Base-by-base conservation (phyloP, 331 rosid species). In the Ulmus americana region DNA sequence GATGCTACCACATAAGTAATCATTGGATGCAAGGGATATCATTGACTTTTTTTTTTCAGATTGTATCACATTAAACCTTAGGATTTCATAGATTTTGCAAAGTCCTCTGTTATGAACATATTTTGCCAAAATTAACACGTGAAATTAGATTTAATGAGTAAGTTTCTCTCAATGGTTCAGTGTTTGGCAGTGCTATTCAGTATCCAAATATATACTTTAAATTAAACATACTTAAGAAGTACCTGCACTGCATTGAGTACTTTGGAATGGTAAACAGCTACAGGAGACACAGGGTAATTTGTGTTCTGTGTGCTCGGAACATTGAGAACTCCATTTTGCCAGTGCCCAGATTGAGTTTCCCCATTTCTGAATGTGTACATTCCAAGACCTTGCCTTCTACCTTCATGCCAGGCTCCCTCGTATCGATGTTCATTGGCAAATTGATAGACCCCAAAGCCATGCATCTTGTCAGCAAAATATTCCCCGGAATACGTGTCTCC, bases 351-450 rank as follows among this genome's bases (percentile, higher is more conserved):
- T 82, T 87, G 98, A 47, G 88, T 87, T 78, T 94, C 98, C 0
- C 98, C 95, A 59, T 81, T 85, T 79, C 98, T 82, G 73, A 87
- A 94, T n/a, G 98, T 81, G 77, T 94, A 94, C 95, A 87, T 90
- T 77, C 98, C 98, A 47, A 89, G 91, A 67, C 98, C 98, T 82
- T 94, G 98, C 80, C 98, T 82, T 77, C 84, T 80, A 14, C 97
- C 97, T 76, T 94, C 98, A 47, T 94, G 98, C 98, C 98, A 94
- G 14, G 98, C 97, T 62, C 98, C 98, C 71, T 94, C 98, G 3
- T 94, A 94, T 5, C 80, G 85, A 78, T 94, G 98, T 16, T 88
- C 91, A 79, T 89, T 83, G 46, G 98, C 97, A 79, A 94, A 94
- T 52, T 71, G 87, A 68, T 94, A 94, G 63, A 84, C 80, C 53